Percentiles rank a stretch among this genome's conserved stretches.
Conservation (phyloP, 306 rosid genomes). For the Prunus salicina region DNA sequence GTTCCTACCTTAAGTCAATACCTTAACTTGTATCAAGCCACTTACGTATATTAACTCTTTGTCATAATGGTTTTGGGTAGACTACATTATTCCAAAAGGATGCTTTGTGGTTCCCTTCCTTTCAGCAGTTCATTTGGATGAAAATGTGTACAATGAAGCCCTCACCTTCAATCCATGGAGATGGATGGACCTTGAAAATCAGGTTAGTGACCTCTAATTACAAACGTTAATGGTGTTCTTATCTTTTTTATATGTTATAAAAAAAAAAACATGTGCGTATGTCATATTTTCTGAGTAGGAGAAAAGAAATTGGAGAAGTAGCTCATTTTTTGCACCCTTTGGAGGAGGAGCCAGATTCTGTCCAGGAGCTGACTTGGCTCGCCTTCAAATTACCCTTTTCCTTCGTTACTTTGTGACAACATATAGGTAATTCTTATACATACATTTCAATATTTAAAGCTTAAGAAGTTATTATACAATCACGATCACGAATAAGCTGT, state of each 20-base stretch:
- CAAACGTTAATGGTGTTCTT: too few relatives aligned
- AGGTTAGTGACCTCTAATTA: conserved; percentile 37
- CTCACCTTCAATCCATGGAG: conserved; percentile 83
- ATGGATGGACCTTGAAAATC: conserved; percentile 80
- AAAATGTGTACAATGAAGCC: conserved; percentile 67
- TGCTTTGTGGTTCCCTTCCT: conserved; percentile 95
- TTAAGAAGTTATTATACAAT: neutral
- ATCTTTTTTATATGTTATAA: neutral
- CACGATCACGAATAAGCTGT: neutral
- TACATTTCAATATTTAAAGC: too few relatives aligned
- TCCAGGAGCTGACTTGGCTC: conserved; percentile 92
- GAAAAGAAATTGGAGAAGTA: conserved; percentile 82
- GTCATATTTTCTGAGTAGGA: conserved; percentile 30
- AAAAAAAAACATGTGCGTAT: neutral
- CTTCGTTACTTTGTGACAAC: conserved; percentile 72
- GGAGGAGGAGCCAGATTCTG: conserved; percentile 97
- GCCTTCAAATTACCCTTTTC: conserved; percentile 85
- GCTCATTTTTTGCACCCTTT: conserved; percentile 79
- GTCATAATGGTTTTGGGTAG: conserved; percentile 32
- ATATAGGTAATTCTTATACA: conserved; percentile 38
- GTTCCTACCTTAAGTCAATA: too few relatives aligned
- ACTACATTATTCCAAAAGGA: conserved; percentile 81
- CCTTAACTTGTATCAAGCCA: too few relatives aligned
- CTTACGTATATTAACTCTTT: neutral
- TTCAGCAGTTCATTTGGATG: conserved; percentile 90